A percentile compares a stretch with the other conserved stretches of the same genome.
Conservation (phyloP, 257 asterid species). For the Penstemon davidsonii region DNA sequence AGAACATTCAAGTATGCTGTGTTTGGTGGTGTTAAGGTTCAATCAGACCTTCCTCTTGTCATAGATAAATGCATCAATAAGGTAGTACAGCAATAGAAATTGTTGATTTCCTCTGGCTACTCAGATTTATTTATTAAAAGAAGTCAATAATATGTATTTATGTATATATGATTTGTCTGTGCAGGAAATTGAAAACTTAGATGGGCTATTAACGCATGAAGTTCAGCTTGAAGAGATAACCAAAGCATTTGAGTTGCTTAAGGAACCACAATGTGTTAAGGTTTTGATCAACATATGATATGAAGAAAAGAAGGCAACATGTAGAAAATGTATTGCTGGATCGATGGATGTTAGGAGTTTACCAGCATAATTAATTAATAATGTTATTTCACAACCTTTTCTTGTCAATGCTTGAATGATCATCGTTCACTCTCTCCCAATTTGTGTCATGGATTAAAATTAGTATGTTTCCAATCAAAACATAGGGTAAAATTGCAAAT, state of each 20-base stretch:
- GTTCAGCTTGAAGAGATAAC: slow-evolving; percentile 40
- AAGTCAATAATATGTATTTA: not conserved
- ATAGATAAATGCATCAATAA: slow-evolving; percentile 42
- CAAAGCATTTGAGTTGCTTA: slow-evolving; percentile 41
- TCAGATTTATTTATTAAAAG: not conserved
- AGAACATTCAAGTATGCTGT: slow-evolving; percentile 43
- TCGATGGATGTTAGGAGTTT: too few species aligned
- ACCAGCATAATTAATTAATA: too few species aligned
- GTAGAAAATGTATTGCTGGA: too few species aligned
- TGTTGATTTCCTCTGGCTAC: not conserved
- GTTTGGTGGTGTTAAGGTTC: slow-evolving; percentile 49
- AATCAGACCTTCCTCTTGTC: slow-evolving; percentile 45
- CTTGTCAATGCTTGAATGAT: too few species aligned
- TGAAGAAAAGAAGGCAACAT: not conserved
- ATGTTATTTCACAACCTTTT: too few species aligned
- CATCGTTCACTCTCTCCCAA: too few species aligned
- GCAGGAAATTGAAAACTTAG: slow-evolving; percentile 44
- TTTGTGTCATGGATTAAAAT: too few species aligned
- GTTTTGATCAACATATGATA: slow-evolving; percentile 37
- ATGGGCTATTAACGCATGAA: slow-evolving; percentile 40
- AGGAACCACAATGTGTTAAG: slow-evolving; percentile 48
- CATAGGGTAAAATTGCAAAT: too few species aligned
- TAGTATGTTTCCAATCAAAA: too few species aligned
- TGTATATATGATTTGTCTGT: not conserved
- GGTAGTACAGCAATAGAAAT: slow-evolving; percentile 9